A percentile compares a stretch with the other conserved stretches of the same genome.
Conservation (phyloP, 208 protist genomes). For the Trichomonas tenax region DNA sequence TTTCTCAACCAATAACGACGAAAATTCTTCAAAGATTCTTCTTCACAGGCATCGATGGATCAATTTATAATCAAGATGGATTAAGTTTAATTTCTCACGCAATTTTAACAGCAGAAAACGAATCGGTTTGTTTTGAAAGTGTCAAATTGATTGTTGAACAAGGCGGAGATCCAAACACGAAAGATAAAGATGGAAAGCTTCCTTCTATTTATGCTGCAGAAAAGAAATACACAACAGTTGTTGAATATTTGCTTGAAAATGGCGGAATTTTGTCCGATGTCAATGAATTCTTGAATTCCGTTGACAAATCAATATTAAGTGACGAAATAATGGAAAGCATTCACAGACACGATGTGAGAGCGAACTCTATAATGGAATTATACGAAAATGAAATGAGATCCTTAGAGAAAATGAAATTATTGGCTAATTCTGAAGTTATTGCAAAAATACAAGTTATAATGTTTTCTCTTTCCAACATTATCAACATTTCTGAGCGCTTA, state of each 20-base stretch:
- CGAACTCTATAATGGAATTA: neutral
- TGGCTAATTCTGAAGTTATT: neutral
- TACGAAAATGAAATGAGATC: neutral
- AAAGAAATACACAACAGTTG: neutral
- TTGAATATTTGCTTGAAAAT: neutral
- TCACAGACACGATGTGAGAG: neutral
- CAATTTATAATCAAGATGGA: neutral
- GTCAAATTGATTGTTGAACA: neutral
- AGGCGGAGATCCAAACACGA: neutral
- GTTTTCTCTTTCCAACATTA: neutral
- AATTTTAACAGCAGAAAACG: neutral
- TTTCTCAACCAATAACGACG: neutral
- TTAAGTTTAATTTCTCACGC: neutral
- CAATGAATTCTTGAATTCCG: neutral
- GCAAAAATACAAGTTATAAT: neutral
- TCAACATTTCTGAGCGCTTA: neutral
- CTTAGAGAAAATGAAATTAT: neutral
- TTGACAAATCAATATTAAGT: neutral
- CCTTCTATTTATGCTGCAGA: neutral
- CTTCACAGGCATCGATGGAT: neutral
- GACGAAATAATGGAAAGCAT: neutral
- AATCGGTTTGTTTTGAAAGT: neutral
- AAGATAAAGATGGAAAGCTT: neutral
- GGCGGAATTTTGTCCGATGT: neutral
- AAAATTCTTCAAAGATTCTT: neutral